A percentile compares a stretch with the other conserved stretches of the same genome.
Evolutionary conservation across 2,329 filamentous ascomycete genomes (phyloP).

Genomic region (Cytospora piceicola): DNA sequence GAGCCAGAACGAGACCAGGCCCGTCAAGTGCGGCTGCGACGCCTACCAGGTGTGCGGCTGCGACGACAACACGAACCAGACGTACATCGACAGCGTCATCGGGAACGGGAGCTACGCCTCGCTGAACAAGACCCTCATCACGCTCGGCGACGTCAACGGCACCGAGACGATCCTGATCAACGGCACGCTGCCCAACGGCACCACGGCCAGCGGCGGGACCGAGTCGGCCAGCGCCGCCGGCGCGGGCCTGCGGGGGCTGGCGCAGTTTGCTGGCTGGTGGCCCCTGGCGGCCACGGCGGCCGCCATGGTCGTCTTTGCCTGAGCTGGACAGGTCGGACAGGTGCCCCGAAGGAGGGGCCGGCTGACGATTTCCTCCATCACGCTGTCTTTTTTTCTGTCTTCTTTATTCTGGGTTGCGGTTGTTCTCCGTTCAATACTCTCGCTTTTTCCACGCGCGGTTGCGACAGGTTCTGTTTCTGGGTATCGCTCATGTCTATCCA

Average conservation of each 20-base stretch:
- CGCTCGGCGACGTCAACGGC: conserved; percentile 65
- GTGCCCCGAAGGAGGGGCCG: neutral
- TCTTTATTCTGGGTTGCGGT: neutral
- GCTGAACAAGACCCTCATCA: conserved; percentile 66
- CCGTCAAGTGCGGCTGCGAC: conserved; percentile 66
- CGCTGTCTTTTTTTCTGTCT: too few relatives aligned
- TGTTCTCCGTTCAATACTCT: neutral
- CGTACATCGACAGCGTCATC: conserved; percentile 65
- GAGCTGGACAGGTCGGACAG: conserved; percentile 27
- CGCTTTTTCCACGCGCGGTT: too few relatives aligned
- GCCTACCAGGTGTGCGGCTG: conserved; percentile 64
- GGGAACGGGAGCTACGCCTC: conserved; percentile 64
- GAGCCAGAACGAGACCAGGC: conserved; percentile 60
- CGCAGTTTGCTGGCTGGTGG: conserved; percentile 53
- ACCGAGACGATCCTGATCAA: conserved; percentile 71
- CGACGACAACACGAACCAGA: conserved; percentile 66
- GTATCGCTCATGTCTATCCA: neutral
- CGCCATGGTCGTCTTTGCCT: conserved; percentile 50
- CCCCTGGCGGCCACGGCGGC: conserved; percentile 50
- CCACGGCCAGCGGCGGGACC: conserved; percentile 55
- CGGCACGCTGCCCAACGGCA: conserved; percentile 73
- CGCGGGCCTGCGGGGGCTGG: conserved; percentile 39
- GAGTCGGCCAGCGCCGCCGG: conserved; percentile 46
- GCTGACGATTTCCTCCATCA: neutral
- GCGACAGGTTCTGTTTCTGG: neutral